Base-by-base conservation (phyloP, 768 basidiomycete genomes). In the Artomyces pyxidatus region DNA sequence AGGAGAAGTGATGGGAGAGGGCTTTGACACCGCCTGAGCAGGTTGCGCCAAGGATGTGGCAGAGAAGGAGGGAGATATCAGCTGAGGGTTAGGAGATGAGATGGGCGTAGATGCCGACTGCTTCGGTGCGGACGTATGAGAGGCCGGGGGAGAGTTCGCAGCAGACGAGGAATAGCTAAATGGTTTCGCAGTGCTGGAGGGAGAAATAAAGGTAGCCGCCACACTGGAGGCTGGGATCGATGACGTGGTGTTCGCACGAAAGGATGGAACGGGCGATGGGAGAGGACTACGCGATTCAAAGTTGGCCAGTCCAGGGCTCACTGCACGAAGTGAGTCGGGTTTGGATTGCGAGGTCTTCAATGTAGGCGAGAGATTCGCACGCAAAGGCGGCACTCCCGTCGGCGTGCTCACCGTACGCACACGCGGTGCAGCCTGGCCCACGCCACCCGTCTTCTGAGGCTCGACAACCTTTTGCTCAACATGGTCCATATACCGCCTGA, bases 1-100 rank as follows among this genome's bases (percentile, higher is more conserved):
- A 42, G 68, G 71, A 23, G 73, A 74, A 32, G 61, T 65, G 50
- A 66, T 56, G 1, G 73, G 63, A 0, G 78, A 71, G 2, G 67
- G 57, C 19, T 76, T 75, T 4, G 74, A 70, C 40, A 49, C 52
- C 17, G 57, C 47, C 45, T 54, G 42, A 23, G 60, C 53, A 19
- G 58, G 56, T 47, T 61, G 53, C 11, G 59, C 59, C n/a, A n/a
- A 23, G 17, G 37, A 26, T 35, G 30, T 11, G 37, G 6, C 32
- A 1, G 32, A 4, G 3, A 17, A 17, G 0, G 32, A 35, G 4
- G 14, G 32, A 35, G 7, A 35, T 35, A 7, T 12, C 17, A 12
- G 32, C 32, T 35, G 32, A 17, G 17, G 32, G 32, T 35, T 10
- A 14, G 5, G 32, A 12, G 32, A 35, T 17, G n/a, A n/a, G n/a